A percentile compares a stretch with the other conserved stretches of the same genome.
Evolutionary conservation across 345 rosid genomes (phyloP).

Genomic region (Linum usitatissimum): DNA sequence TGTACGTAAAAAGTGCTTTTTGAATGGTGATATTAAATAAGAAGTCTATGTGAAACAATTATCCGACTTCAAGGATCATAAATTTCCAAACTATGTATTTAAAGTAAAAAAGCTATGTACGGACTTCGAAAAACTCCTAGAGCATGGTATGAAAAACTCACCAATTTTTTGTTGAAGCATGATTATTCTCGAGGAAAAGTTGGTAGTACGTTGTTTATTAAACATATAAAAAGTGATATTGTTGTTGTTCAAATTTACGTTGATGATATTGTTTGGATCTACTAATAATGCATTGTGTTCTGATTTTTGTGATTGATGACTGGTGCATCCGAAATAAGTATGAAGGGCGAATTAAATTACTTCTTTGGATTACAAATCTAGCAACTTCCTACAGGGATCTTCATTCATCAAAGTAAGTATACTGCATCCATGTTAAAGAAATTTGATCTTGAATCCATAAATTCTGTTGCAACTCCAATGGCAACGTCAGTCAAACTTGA

Average conservation of each 20-base stretch:
- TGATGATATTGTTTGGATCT: neutral
- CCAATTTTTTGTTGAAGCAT: too few species aligned
- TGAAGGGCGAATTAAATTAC: neutral
- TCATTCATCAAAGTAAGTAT: neutral
- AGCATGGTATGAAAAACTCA: neutral
- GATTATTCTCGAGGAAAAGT: neutral
- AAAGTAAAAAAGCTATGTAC: neutral
- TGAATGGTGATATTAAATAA: neutral
- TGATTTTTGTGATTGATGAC: neutral
- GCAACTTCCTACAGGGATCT: neutral
- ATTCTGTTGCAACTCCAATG: too few species aligned
- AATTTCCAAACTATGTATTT: neutral
- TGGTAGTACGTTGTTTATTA: neutral
- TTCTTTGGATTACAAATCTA: neutral
- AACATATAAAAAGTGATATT: neutral
- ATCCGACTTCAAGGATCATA: neutral
- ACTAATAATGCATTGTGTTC: neutral
- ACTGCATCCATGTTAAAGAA: neutral
- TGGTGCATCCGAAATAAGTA: neutral
- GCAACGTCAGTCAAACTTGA: too few species aligned
- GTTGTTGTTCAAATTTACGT: neutral
- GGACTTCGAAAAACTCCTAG: neutral
- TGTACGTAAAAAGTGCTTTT: neutral
- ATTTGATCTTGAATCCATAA: too few species aligned
- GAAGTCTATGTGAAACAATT: neutral